A percentile compares a stretch with the other conserved stretches of the same genome.
Evolutionary conservation across 495 filamentous ascomycete species (phyloP).

Genomic region (Penicillium antarcticum): DNA sequence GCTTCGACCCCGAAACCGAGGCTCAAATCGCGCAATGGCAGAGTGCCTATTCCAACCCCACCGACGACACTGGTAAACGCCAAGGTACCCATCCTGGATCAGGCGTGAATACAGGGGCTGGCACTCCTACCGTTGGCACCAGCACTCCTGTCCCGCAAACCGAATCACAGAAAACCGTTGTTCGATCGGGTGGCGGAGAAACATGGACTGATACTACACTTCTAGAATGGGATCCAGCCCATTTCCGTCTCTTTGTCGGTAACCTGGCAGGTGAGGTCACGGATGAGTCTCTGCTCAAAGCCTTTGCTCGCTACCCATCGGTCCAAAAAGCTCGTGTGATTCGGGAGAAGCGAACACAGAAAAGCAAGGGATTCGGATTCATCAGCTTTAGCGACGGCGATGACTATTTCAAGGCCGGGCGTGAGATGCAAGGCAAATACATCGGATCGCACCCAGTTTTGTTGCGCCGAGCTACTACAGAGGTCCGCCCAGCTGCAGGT

Average conservation of each 20-base stretch:
- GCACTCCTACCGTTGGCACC: conserved; percentile 30
- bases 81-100: conserved; percentile 24
- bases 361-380: conserved; percentile 94
- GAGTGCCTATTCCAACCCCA: conserved; percentile 70
- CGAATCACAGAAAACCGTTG: conserved; percentile 65
- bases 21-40: conserved; percentile 97
- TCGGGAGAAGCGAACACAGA: conserved; percentile 90
- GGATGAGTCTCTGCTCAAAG: conserved; percentile 91
- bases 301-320: conserved; percentile 82
- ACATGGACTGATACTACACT: conserved; percentile 83
- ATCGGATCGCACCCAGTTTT: conserved; percentile 94
- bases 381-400: conserved; percentile 94
- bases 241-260: conserved; percentile 92
- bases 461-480: conserved; percentile 82
- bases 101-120: conserved; percentile 44
- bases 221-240: conserved; percentile 93
- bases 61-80: conserved; percentile 23
- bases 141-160: conserved; percentile 40
- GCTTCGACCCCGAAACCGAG: conserved; percentile 78
- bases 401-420: conserved; percentile 89
- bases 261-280: conserved; percentile 99
- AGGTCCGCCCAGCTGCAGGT: conserved; percentile 68
- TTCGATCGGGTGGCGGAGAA: conserved; percentile 83
- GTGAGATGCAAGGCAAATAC: conserved; percentile 99
- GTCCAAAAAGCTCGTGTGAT: conserved; percentile 93